Evolutionary conservation across 257 asterid species (phyloP).

Genomic region (Solanum chmielewskii): DNA sequence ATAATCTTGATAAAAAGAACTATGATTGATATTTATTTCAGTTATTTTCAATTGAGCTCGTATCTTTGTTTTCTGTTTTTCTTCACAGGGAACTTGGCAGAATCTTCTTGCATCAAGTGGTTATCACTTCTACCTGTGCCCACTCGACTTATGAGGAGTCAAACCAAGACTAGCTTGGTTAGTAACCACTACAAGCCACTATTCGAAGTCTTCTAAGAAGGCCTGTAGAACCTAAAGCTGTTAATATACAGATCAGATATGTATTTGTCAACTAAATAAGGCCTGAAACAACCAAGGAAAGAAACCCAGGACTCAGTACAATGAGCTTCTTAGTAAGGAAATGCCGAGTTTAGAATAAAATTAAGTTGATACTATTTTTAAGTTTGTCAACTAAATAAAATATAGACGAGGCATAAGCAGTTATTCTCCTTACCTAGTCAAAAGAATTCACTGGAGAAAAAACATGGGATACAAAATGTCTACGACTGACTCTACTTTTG

Average conservation of each 20-base stretch:
- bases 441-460: background rate
- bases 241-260: background rate
- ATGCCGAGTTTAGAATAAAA: background rate
- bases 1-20: background rate
- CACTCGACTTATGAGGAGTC: background rate
- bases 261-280: background rate
- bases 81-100: background rate
- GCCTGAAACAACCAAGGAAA: background rate
- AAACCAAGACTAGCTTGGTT: background rate
- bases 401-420: background rate
- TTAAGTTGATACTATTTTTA: background rate
- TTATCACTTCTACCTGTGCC: background rate
- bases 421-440: background rate
- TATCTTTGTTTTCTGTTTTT: background rate
- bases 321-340: background rate
- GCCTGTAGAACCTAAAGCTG: background rate
- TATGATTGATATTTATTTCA: background rate
- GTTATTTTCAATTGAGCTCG: background rate
- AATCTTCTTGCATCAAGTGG: background rate
- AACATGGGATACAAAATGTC: background rate
- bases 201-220: background rate
- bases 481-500: background rate
- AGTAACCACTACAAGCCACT: background rate
- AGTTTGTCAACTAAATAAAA: background rate
- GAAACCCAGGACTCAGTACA: background rate